Conservation (phyloP, 352 stramenopile genomes). For the Peronospora destructor region DNA sequence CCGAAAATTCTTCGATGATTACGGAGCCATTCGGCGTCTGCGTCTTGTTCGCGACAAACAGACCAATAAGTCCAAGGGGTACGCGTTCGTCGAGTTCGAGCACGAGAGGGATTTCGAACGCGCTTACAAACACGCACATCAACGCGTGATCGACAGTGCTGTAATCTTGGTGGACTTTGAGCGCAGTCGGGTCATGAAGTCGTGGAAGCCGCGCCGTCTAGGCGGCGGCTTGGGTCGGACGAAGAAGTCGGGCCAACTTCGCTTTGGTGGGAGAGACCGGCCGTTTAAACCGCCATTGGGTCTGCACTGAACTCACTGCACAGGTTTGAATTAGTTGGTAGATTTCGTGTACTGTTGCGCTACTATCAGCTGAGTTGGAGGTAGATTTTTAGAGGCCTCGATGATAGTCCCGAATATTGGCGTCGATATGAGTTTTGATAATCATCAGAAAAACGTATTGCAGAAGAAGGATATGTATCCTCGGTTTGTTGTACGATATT, state of each 20-base stretch:
- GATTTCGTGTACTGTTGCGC: conserved; percentile 7
- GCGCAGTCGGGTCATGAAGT: conserved; percentile 65
- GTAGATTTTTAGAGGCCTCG: conserved; percentile 8
- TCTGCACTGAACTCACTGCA: background rate
- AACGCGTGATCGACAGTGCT: conserved; percentile 48
- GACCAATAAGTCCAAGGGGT: conserved; percentile 60
- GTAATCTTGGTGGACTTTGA: conserved; percentile 73
- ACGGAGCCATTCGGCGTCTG: conserved; percentile 39
- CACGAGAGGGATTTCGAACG: conserved; percentile 44
- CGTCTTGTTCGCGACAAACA: conserved; percentile 61
- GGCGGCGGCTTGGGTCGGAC: conserved; percentile 65
- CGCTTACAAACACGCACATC: conserved; percentile 54
- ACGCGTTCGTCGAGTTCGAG: conserved; percentile 75
- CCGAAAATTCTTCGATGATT: conserved; percentile 34
- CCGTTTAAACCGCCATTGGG: conserved; percentile 49
- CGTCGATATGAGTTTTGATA: conserved; percentile 11
- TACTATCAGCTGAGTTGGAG: conserved; percentile 10
- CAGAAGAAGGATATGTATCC: conserved; percentile 18
- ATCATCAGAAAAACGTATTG: conserved; percentile 12
- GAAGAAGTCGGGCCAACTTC: conserved; percentile 78
- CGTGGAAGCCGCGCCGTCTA: conserved; percentile 76
- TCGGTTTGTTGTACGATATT: conserved; percentile 29
- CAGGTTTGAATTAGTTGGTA: background rate
- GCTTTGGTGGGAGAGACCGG: conserved; percentile 70
- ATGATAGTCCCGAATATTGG: conserved; percentile 5